These are phyloP conservation scores for Floccularia luteovirens DNA, from an alignment of 768 basidiomycete species.

Conservation along the genomic window DNA sequence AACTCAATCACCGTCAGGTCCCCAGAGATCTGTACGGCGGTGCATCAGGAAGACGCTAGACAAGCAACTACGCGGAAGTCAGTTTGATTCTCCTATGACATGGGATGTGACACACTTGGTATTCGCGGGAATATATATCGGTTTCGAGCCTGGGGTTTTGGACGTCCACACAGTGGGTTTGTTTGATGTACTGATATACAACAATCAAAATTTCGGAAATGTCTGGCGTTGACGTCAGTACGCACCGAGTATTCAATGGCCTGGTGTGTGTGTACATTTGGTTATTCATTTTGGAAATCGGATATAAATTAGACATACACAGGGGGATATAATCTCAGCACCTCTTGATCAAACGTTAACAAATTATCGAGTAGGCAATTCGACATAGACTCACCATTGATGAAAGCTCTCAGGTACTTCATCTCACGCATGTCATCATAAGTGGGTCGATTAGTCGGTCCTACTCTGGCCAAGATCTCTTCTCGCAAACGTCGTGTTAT, in stretches of 20 bases:
- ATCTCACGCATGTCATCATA: slow-evolving; percentile 35
- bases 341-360: slow-evolving; percentile 19
- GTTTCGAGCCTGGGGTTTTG: slow-evolving; percentile 7
- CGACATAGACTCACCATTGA: slow-evolving; percentile 12
- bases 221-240: background rate
- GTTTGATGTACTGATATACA: slow-evolving; percentile 9
- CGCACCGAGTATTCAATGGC: slow-evolving; percentile 5
- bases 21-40: slow-evolving; percentile 42
- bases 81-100: too few relatives aligned
- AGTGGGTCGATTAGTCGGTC: slow-evolving; percentile 22
- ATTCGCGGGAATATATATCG: slow-evolving; percentile 6
- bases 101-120: slow-evolving; percentile 1
- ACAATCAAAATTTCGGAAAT: background rate
- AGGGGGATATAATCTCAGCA: slow-evolving; percentile 29
- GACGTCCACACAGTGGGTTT: slow-evolving; percentile 11
- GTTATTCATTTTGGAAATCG: background rate
- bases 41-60: slow-evolving; percentile 43
- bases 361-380: background rate
- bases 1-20: slow-evolving; percentile 36
- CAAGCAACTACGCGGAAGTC: background rate
- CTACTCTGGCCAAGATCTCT: slow-evolving; percentile 27
- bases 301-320: slow-evolving; percentile 14
- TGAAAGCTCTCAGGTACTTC: slow-evolving; percentile 20
- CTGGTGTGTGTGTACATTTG: background rate
- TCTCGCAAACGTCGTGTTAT: slow-evolving; percentile 24